Base-by-base conservation (phyloP, 192 early-diverging fungal genomes). In the Chytriomyces hyalinus region DNA sequence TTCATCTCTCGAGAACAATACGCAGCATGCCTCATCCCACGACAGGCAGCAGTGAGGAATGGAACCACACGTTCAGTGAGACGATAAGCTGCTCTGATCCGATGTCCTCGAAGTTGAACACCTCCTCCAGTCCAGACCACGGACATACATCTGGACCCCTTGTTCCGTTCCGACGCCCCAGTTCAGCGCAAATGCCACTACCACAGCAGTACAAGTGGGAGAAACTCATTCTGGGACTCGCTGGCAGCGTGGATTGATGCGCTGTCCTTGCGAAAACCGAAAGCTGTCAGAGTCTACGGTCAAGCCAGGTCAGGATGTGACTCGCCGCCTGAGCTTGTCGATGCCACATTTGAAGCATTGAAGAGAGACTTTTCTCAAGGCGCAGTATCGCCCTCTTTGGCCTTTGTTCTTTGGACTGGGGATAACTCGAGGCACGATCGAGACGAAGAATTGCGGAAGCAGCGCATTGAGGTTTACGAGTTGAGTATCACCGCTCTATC, bases 401-500 rank as follows among this genome's bases (percentile, higher is more conserved):
- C 15, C 5, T 79, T 87, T 50, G 81, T 88, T 9, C 74, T 88
- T 15, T 84, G 80, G 80, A 87, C 87, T 7, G 87, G 87, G 0
- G 87, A 88, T 67, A 76, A 69, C 22, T 78, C 80, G 36, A 24
- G 86, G 0, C 86, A 88, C 65, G 87, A 88, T 67, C 68, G 87
- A 51, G 87, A 88, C 62, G 63, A 51, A 24, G 20, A 63, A 15
- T 1, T 80, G 8, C 71, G 73, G 5, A 65, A 78, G 26, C 78
- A 76, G 36, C 46, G 51, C 17, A 51, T 28, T 5, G 85, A 87
- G 48, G 73, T 75, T 6, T 63, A 66, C 43, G 49, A 65, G 65
- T 67, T 43, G 22, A 20, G 43, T 70, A 44, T 46, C 5, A 17
- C 47, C 36, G 20, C 10, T 68, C 45, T 50, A 20, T 61, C 66